These are phyloP conservation scores for Fusarium buxicola DNA, from an alignment of 2,329 filamentous ascomycete genomes.

Conservation along the genomic window DNA sequence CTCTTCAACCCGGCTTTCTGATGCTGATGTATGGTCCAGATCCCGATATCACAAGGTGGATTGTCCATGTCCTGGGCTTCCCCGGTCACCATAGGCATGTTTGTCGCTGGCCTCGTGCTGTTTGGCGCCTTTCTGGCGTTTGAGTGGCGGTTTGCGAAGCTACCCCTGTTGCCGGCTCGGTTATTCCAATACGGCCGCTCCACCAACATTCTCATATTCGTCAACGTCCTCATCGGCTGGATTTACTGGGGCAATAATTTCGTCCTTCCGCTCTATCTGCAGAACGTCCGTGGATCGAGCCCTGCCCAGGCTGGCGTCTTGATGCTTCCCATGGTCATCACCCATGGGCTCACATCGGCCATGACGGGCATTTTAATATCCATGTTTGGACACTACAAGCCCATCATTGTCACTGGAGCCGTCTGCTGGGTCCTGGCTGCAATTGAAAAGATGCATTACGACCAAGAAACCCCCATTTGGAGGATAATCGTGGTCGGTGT, in stretches of 20 bases:
- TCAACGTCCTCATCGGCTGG: constrained; percentile 6
- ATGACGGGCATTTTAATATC: no score
- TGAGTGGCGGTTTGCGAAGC: constrained; percentile 77
- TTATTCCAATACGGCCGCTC: neutral
- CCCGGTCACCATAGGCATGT: constrained; percentile 75
- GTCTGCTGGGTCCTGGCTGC: no score
- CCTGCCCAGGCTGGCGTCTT: neutral
- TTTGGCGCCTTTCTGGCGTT: constrained; percentile 73
- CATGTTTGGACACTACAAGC: no score
- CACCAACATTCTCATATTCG: no score
- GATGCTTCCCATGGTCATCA: neutral
- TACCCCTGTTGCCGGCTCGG: constrained; percentile 75
- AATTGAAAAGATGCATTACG: no score
- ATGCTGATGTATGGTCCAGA: no score
- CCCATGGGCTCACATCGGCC: neutral
- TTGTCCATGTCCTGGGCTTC: constrained; percentile 67
- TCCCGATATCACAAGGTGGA: constrained; percentile 69
- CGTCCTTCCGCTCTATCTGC: constrained; percentile 1
- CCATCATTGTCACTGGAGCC: no score
- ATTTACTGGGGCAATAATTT: constrained; percentile 19
- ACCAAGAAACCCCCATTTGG: neutral
- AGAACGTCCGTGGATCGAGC: neutral
- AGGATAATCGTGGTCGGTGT: constrained; percentile 3
- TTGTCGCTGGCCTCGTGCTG: constrained; percentile 73
- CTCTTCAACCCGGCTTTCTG: no score